These are phyloP conservation scores for Rhodosporidiobolus sp. DNA, from an alignment of 768 basidiomycete species.

Conservation along the genomic window DNA sequence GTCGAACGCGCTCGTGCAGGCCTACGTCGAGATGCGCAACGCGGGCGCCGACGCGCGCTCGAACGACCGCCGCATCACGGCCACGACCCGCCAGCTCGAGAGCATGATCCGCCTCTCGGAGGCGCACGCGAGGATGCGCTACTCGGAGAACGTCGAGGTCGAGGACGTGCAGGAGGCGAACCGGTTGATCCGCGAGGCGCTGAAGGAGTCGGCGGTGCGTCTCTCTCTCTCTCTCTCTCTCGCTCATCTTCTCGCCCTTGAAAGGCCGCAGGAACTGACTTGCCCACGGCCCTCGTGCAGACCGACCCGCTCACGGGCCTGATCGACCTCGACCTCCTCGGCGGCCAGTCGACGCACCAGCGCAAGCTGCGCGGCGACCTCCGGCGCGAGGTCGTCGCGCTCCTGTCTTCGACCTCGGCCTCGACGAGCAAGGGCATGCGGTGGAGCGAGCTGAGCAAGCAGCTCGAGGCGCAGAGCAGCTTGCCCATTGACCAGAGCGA, in stretches of 20 bases:
- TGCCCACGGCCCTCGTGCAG: neutral
- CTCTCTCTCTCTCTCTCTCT: neutral
- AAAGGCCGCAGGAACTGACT: neutral
- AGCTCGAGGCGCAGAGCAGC: conserved; percentile 77
- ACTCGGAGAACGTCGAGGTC: conserved; percentile 79
- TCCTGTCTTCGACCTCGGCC: conserved; percentile 16
- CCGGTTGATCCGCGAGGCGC: conserved; percentile 93
- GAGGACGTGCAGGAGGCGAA: conserved; percentile 85
- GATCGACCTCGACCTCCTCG: conserved; percentile 92
- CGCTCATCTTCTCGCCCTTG: neutral
- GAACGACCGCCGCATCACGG: conserved; percentile 90
- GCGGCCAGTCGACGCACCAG: conserved; percentile 84
- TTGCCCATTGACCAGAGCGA: conserved; percentile 74
- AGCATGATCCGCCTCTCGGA: conserved; percentile 88
- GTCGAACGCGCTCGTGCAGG: conserved; percentile 72
- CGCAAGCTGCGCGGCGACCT: conserved; percentile 84
- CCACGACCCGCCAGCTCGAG: conserved; percentile 95
- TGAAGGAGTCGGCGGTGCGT: conserved; percentile 71
- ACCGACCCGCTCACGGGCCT: conserved; percentile 39
- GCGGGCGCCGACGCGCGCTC: conserved; percentile 82
- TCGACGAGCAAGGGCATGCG: conserved; percentile 59
- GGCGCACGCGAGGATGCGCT: conserved; percentile 94
- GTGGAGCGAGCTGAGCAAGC: conserved; percentile 77
- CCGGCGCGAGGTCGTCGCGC: conserved; percentile 68
- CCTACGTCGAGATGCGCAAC: conserved; percentile 91